Conservation (phyloP, 805 yeast species). For the Yamadazyma takamatsuzukensis region DNA sequence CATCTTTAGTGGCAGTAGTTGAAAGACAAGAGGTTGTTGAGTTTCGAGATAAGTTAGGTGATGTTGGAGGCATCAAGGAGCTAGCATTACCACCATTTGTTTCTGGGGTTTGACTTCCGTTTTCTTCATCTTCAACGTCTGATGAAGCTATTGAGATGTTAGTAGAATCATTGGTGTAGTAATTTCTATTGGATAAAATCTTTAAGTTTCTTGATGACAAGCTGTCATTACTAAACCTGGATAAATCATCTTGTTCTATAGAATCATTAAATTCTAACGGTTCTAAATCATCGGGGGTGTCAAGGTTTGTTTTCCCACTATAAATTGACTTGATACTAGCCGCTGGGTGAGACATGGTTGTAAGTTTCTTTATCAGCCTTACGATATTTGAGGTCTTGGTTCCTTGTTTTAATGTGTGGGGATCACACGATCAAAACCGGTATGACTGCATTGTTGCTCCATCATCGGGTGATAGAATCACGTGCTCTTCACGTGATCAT, state of each 20-base stretch:
- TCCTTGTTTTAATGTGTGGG: not conserved
- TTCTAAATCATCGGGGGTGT: conserved; percentile 22
- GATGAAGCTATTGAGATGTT: not conserved
- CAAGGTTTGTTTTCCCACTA: conserved; percentile 31
- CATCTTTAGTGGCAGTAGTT: conserved; percentile 72
- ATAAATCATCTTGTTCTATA: conserved; percentile 4
- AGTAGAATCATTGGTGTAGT: too few relatives aligned
- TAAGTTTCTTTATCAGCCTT: not conserved
- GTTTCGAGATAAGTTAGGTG: conserved; percentile 59
- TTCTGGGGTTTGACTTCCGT: not conserved
- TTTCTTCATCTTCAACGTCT: too few relatives aligned
- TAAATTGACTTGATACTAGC: conserved; percentile 38
- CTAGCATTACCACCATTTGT: conserved; percentile 2
- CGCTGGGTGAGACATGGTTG: conserved; percentile 38
- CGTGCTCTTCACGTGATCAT: too few relatives aligned
- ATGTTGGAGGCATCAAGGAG: conserved; percentile 17
- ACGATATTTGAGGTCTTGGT: not conserved
- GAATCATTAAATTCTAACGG: conserved; percentile 11
- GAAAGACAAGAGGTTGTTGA: conserved; percentile 67
- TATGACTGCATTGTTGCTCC: too few relatives aligned
- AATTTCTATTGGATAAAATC: conserved; percentile 7
- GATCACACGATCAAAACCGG: not conserved
- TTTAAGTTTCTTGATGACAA: conserved; percentile 19
- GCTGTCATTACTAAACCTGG: conserved; percentile 10
- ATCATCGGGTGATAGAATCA: too few relatives aligned